These are phyloP conservation scores for Diaporthe ampelina DNA, from an alignment of 2,329 filamentous ascomycete genomes.

Conservation along the genomic window DNA sequence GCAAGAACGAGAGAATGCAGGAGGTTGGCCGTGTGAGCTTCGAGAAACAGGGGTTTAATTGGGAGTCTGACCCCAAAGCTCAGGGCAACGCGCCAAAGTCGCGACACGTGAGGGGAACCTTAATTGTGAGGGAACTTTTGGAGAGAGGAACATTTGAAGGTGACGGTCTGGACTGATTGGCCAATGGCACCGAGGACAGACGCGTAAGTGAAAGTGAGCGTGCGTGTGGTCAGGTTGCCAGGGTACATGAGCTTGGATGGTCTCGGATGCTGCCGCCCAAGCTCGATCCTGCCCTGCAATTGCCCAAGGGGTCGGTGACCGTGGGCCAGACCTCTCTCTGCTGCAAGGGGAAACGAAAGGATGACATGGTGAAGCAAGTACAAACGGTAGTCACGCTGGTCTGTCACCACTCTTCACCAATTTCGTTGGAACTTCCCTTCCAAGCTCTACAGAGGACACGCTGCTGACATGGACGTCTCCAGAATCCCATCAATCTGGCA, in stretches of 20 bases:
- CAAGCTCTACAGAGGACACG: too few species aligned
- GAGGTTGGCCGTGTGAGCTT: background rate
- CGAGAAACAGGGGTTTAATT: constrained; percentile 8
- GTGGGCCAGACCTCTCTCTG: background rate
- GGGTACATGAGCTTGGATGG: background rate
- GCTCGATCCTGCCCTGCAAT: constrained; percentile 3
- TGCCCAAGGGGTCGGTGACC: too few species aligned
- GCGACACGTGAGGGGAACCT: background rate
- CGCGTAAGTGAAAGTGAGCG: constrained; percentile 2
- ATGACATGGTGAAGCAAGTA: background rate
- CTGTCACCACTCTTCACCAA: too few species aligned
- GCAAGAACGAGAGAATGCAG: background rate
- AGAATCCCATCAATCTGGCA: background rate
- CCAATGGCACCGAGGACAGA: constrained; percentile 10
- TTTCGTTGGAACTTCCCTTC: too few species aligned
- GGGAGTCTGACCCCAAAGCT: background rate
- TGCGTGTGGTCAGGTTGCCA: background rate
- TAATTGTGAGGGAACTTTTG: background rate
- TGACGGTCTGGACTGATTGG: background rate
- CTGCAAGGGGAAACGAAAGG: too few species aligned
- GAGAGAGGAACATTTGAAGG: too few species aligned
- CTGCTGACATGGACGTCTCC: background rate
- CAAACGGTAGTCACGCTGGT: background rate
- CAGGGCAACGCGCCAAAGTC: background rate
- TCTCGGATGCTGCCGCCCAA: constrained; percentile 25